Conservation (phyloP, 306 rosid genomes). For the Dryas octopetala region DNA sequence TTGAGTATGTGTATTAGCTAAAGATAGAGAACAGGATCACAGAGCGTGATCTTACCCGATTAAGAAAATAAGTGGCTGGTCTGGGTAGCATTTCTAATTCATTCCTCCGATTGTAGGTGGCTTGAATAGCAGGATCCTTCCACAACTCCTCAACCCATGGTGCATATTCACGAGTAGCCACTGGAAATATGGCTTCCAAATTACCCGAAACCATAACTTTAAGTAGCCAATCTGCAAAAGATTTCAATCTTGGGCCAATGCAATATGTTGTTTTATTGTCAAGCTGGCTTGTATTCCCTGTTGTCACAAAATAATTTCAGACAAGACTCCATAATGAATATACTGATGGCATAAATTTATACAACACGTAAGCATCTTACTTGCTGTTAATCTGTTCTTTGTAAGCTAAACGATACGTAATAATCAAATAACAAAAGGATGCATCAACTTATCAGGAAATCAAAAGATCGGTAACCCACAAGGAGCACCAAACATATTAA, state of each 20-base stretch:
- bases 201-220: conserved; percentile 48
- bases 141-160: conserved; percentile 62
- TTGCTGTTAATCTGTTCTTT: neutral
- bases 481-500: neutral
- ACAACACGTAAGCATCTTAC: neutral
- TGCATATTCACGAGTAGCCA: conserved; percentile 51
- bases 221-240: conserved; percentile 68
- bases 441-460: neutral
- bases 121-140: conserved; percentile 75
- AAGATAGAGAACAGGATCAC: conserved; percentile 16
- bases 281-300: conserved; percentile 39
- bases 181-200: conserved; percentile 58
- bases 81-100: conserved; percentile 70
- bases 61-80: conserved; percentile 64
- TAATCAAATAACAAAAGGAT: neutral
- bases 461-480: neutral
- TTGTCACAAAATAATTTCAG: conserved; percentile 16
- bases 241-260: conserved; percentile 47
- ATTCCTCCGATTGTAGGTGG: conserved; percentile 60
- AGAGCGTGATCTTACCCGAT: conserved; percentile 50
- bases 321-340: conserved; percentile 3
- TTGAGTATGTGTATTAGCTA: conserved; percentile 5
- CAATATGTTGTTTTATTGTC: conserved; percentile 44
- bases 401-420: neutral
- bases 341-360: neutral